Evolutionary conservation across 768 basidiomycete genomes (phyloP).

Genomic region (Exidia glandulosa): DNA sequence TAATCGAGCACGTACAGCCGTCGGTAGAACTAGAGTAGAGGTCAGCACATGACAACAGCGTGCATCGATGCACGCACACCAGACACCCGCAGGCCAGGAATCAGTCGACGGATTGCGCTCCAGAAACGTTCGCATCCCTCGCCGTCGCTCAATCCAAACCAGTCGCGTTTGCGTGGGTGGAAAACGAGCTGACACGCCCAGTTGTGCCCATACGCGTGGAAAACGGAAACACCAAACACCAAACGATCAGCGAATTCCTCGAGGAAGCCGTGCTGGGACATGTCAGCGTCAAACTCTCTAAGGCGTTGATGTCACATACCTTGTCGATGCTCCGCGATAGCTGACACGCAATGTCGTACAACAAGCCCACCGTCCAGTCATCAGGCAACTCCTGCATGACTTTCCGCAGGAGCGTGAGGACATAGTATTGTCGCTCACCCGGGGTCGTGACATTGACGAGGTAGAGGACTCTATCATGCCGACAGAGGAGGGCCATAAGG

Average conservation of each 20-base stretch:
- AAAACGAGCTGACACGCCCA: slow-evolving; percentile 27
- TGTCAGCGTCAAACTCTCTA: background rate
- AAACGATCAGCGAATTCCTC: slow-evolving; percentile 11
- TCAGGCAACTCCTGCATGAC: slow-evolving; percentile 20
- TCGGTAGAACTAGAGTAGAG: background rate
- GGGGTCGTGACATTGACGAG: slow-evolving; percentile 30
- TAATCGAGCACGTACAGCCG: background rate
- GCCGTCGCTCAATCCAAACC: slow-evolving; percentile 23
- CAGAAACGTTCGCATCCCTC: slow-evolving; percentile 26
- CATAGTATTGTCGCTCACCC: slow-evolving; percentile 29
- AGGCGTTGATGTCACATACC: background rate
- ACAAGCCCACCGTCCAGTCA: slow-evolving; percentile 12
- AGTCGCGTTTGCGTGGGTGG: slow-evolving; percentile 18
- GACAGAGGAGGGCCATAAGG: slow-evolving; percentile 9
- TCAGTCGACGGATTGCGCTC: slow-evolving; percentile 23
- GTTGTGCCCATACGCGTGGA: slow-evolving; percentile 30
- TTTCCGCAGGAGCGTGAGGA: slow-evolving; percentile 22
- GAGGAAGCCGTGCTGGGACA: background rate
- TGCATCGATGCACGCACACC: slow-evolving; percentile 12
- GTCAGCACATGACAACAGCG: background rate
- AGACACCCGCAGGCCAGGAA: slow-evolving; percentile 21
- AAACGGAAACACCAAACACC: slow-evolving; percentile 21
- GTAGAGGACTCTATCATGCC: slow-evolving; percentile 15
- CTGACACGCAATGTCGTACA: slow-evolving; percentile 28
- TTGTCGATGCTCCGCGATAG: slow-evolving; percentile 18